phyloP scores from a whole-genome alignment of 78 protist species.

The Isochrysis galbana region DNA sequence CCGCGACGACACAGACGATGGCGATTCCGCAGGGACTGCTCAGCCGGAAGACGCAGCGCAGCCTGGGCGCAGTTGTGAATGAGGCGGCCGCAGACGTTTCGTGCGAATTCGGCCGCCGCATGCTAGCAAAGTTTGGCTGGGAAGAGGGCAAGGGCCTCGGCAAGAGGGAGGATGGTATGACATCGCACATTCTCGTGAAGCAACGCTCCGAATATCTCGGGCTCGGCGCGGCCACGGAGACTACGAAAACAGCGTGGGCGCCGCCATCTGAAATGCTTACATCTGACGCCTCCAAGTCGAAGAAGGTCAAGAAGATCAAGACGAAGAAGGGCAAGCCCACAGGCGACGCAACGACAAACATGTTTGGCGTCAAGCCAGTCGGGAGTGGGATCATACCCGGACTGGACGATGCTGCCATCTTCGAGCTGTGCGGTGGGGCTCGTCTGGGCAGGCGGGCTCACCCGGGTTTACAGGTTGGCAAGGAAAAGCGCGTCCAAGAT shows the following conservation, averaged over 20 bases:
- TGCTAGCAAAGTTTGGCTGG: not conserved
- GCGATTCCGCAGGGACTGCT: not conserved
- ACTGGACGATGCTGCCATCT: not conserved
- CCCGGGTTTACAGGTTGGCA: not conserved
- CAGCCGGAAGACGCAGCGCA: not conserved
- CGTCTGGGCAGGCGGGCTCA: not conserved
- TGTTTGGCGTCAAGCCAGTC: not conserved
- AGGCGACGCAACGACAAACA: not conserved
- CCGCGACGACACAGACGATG: too few species aligned
- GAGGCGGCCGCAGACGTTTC: not conserved
- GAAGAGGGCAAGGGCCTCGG: not conserved
- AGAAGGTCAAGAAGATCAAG: not conserved
- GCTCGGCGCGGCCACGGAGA: not conserved
- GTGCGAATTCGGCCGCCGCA: not conserved
- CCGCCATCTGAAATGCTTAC: not conserved
- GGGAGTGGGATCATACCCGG: not conserved
- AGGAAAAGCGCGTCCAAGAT: not conserved
- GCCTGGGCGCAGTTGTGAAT: not conserved
- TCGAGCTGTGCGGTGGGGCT: not conserved
- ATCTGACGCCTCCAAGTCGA: not conserved
- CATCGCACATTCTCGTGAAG: not conserved
- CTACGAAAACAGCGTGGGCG: not conserved
- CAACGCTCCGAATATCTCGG: not conserved
- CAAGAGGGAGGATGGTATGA: not conserved
- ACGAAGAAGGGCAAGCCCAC: not conserved